Evolutionary conservation across 169 alveolate species (phyloP), one percentile per base, ranked within the genome.

Genomic region (Babesia caballi): DNA sequence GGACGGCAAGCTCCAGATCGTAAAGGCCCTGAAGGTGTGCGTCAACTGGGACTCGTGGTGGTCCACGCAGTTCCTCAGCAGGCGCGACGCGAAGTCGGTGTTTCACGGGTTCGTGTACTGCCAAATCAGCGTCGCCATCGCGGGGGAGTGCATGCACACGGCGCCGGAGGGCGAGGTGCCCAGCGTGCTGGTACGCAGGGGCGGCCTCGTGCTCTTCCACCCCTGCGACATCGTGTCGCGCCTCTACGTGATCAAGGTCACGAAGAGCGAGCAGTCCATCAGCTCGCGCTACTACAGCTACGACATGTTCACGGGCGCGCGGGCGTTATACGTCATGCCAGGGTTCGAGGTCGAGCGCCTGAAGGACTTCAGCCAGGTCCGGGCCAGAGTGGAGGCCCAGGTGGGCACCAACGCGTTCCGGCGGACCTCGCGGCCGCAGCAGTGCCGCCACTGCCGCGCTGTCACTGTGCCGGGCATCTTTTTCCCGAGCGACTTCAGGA

Each of bases 1-100:
- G 28, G 93, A 83, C 63, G 94, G 95, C 23, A 82, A 84, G 50
- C 68, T 93, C 21, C 71, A 84, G 33, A 85, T 93, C 53, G 92
- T 92, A 46, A 89, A 91, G 71, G 89, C 83, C 47, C 59, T 87
- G 41, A 91, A 91, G 56, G 72, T 88, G 0, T 93, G 97, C 47
- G 88, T 89, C 27, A 94, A 91, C 41, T 84, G 93, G 89, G 93
- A 91, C 52, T 88, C 86, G 46, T 93, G 95, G 92, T 93, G 97
- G 97, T 78, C 92, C 47, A 92, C 83, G 59, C 88, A 85, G 41
- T 93, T 93, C 69, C 84, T 93, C 25, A 89, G 93, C 58, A 68
- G 97, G 47, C 68, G 97, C 46, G 97, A 93, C 74, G 71, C 88
- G n/a, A 82, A 94, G 44, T 71, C 95, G 32, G 90, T 91, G 51